phyloP scores from a whole-genome alignment of 2,329 filamentous ascomycete species.

The Daldinia sp. region DNA sequence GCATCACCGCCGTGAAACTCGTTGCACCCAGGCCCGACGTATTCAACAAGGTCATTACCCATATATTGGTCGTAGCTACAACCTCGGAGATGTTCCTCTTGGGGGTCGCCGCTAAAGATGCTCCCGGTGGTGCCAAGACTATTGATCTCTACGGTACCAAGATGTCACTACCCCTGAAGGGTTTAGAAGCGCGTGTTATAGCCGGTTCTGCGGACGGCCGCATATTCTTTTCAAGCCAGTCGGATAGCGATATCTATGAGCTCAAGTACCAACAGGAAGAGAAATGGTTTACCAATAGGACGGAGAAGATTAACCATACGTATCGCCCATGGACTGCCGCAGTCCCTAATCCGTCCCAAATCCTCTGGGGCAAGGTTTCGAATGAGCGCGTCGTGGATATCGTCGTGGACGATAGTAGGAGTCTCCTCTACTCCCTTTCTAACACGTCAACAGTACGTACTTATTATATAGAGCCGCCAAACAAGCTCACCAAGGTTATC shows the following conservation, averaged over 20 bases:
- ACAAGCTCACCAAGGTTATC: slow-evolving; percentile 72
- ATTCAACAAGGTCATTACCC: slow-evolving; percentile 86
- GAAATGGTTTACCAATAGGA: slow-evolving; percentile 92
- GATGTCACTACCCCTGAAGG: slow-evolving; percentile 82
- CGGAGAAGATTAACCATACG: slow-evolving; percentile 89
- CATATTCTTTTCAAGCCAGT: slow-evolving; percentile 89
- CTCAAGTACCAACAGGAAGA: slow-evolving; percentile 97
- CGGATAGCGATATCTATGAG: slow-evolving; percentile 90
- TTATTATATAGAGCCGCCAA: slow-evolving; percentile 81
- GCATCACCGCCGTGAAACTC: slow-evolving; percentile 90
- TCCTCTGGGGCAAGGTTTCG: slow-evolving; percentile 63
- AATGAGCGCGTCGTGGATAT: slow-evolving; percentile 81
- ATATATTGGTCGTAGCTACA: slow-evolving; percentile 90
- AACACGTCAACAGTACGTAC: slow-evolving; percentile 89
- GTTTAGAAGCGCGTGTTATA: slow-evolving; percentile 81
- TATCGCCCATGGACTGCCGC: slow-evolving; percentile 77
- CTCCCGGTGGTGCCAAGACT: slow-evolving; percentile 75
- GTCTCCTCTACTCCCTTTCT: slow-evolving; percentile 91
- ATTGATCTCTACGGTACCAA: slow-evolving; percentile 89
- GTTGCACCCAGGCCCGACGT: slow-evolving; percentile 87
- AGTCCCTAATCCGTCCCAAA: slow-evolving; percentile 65
- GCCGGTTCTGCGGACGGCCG: slow-evolving; percentile 85
- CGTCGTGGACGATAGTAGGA: slow-evolving; percentile 87
- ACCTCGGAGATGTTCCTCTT: slow-evolving; percentile 86
- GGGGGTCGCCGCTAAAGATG: slow-evolving; percentile 79